Base-by-base conservation (phyloP, 108 stramenopile species). In the Parietichytrium sp. region DNA sequence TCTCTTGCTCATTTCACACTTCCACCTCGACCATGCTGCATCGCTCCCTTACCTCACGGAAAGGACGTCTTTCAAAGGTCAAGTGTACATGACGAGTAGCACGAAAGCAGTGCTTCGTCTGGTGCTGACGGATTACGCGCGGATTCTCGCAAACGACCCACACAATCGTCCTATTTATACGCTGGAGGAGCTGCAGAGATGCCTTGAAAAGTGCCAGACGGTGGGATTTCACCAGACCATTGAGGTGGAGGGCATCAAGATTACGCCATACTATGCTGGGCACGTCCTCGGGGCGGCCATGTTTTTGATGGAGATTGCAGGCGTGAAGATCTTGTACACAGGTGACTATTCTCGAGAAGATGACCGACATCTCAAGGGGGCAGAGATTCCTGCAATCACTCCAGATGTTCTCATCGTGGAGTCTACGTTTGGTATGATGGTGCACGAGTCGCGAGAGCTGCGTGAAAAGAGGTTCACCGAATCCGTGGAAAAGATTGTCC, bases 211-310 rank as follows among this genome's bases (percentile, higher is more conserved):
- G 81, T 90, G 98, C 54, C 95, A 99, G 86, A 86, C 96, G 15
- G 90, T 98, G 48, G 96, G 98, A 87, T 97, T 91, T 80, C 96
- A 98, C 84, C 95, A 96, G 51, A 95, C 91, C 15, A 89, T 94
- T 38, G 89, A 92, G 51, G 47, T 61, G 51, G 88, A 92, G 49
- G 94, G 94, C 8, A 87, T 99, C 31, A 92, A 93, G 53, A 96
- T 98, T 89, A 92, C 95, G 86, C 95, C 95, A 51, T 89, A 96
- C 47, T 95, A 96, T 82, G 98, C 98, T 4, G 97, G 97, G 3
- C 98, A 99, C 83, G 98, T 99, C 20, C 88, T 99, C 23, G 98
- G 98, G 36, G 98, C 97, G 25, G 96, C 96, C 83, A 97, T 99
- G 97, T 98, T 92, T 80, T 93, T 92, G 80, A 83, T 99, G 79